These are phyloP conservation scores for Punica granatum DNA, from an alignment of 345 rosid genomes.

Conservation along the genomic window DNA sequence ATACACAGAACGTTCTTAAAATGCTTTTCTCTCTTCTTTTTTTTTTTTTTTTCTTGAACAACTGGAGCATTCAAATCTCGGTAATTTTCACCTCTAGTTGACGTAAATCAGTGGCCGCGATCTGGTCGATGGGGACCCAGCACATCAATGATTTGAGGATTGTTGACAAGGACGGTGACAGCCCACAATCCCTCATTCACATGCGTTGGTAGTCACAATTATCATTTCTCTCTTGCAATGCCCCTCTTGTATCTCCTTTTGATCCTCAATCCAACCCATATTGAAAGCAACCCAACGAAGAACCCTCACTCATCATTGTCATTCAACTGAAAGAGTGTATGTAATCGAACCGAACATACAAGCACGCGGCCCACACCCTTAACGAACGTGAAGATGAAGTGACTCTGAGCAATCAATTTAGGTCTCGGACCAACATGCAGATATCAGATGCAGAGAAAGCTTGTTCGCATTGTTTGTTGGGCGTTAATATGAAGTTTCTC, in stretches of 20 bases:
- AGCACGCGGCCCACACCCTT: too few relatives aligned
- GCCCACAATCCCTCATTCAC: background rate
- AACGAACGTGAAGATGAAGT: too few relatives aligned
- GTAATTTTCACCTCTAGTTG: too few relatives aligned
- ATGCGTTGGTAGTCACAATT: too few relatives aligned
- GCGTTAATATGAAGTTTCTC: background rate
- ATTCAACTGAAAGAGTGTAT: background rate
- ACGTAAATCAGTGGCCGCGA: too few relatives aligned
- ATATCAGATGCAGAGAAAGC: background rate
- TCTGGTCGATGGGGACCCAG: background rate
- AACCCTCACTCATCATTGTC: background rate
- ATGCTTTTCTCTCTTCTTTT: too few relatives aligned
- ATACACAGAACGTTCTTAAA: too few relatives aligned
- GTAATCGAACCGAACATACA: background rate
- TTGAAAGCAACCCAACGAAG: slow-evolving; percentile 3
- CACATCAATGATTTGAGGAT: background rate
- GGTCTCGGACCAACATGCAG: too few relatives aligned
- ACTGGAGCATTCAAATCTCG: background rate
- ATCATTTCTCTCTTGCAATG: background rate
- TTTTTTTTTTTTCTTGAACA: too few relatives aligned
- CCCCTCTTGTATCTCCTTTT: background rate
- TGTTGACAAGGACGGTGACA: background rate
- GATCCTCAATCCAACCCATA: slow-evolving; percentile 5
- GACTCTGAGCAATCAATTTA: too few relatives aligned
- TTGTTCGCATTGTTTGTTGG: background rate